These are phyloP conservation scores for Daedaleopsis sinensis DNA, from an alignment of 768 basidiomycete genomes.

Conservation along the genomic window DNA sequence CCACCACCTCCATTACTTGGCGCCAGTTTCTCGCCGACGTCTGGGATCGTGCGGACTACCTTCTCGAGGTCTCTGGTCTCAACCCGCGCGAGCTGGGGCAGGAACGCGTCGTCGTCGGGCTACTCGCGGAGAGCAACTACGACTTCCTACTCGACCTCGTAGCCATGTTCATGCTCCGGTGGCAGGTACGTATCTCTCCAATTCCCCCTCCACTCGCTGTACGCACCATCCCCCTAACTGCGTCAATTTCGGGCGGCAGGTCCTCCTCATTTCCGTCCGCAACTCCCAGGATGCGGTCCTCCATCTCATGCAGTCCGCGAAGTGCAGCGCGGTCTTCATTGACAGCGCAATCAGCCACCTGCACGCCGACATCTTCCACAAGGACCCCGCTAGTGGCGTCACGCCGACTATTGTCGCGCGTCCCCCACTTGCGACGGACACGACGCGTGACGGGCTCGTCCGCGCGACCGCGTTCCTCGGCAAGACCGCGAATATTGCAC, in stretches of 20 bases:
- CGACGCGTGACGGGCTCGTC: neutral
- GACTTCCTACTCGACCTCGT: neutral
- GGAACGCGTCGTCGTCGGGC: neutral
- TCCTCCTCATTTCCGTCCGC: conserved; percentile 1
- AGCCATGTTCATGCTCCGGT: neutral
- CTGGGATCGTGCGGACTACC: neutral
- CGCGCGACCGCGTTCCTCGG: neutral
- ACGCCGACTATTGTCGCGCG: neutral
- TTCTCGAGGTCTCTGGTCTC: neutral
- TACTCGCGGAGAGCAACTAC: conserved; percentile 1
- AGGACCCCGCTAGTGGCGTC: neutral
- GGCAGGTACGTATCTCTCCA: neutral
- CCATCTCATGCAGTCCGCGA: neutral
- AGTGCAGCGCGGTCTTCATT: neutral
- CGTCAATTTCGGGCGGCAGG: neutral
- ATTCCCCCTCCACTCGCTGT: neutral
- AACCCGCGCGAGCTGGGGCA: neutral
- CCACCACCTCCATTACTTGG: neutral
- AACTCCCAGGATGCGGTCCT: neutral
- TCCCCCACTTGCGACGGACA: neutral
- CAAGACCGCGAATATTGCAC: neutral
- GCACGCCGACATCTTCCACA: neutral
- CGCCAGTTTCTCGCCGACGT: conserved; percentile 2
- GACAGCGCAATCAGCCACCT: conserved; percentile 2
- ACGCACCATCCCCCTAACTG: neutral